Base-by-base conservation (phyloP, 345 rosid genomes). In the Cochlearia excelsa region DNA sequence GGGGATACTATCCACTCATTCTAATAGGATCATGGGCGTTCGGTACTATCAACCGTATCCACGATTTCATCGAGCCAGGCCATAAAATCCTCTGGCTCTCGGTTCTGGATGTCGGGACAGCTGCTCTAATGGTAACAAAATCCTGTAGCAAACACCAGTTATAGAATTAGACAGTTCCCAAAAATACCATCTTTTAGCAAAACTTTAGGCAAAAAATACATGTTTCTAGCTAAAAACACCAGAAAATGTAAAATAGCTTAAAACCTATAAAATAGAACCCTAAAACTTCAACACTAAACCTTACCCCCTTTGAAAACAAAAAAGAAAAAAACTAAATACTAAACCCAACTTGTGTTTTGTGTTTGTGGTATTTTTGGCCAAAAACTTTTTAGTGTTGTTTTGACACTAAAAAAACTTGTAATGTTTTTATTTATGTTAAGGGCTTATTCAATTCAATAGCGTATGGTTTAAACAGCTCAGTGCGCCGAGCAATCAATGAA, bases 1-100 rank as follows among this genome's bases (percentile, higher is more conserved):
- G 96, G 98, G 98, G 98, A 46, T 91, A 92, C 81, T 92, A 91
- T 76, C 98, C 96, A 0, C 88, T 88, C 63, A 91, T 84, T 66
- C 70, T 91, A 45, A 91, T 91, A 78, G 96, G 96, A 74, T 88
- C 98, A 30, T 88, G 92, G 96, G 80, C 90, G n/a, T 88, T 91
- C 42, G 83, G 96, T 61, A 92, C 98, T 26, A 81, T 92, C 70
- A 91, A 88, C 65, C 82, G 80, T 33, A 79, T 88, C 53, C 95
- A 86, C 64, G 95, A 84, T 75, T 81, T 91, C 63, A 73, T 86
- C 55, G 90, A 83, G 65, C 93, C 95, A 54, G 87, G 85, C 65
- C 92, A 80, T 71, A 79, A 80, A 59, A 81, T 86, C 69, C 82
- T 91, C 76, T 91, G 98, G 98, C 96, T 88, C 42, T 79, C 98